A percentile compares a stretch with the other conserved stretches of the same genome.
phyloP scores from a whole-genome alignment of 2,329 filamentous ascomycete species.

The Cryphonectria nitschkei region DNA sequence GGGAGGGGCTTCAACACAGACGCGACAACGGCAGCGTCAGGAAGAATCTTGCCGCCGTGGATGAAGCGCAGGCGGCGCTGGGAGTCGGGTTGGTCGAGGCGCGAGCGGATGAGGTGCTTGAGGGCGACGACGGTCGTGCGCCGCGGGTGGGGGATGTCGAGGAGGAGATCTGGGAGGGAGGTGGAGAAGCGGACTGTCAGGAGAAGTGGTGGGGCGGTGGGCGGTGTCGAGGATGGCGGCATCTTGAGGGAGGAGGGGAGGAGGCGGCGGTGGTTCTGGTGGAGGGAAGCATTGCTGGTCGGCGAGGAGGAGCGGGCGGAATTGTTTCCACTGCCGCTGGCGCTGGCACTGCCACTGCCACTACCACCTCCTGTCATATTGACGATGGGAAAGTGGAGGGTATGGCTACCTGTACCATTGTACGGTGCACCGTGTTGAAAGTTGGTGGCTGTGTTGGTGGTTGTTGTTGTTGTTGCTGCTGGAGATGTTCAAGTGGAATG shows the following conservation, averaged over 20 bases:
- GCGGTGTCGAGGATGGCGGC: constrained; percentile 4
- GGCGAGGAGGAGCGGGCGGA: constrained; percentile 27
- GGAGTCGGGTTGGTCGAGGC: constrained; percentile 65
- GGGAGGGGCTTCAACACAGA: constrained; percentile 67
- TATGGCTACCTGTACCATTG: neutral
- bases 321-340: constrained; percentile 5
- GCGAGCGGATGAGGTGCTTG: constrained; percentile 78
- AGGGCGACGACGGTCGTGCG: constrained; percentile 76
- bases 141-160: constrained; percentile 71
- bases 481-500: neutral
- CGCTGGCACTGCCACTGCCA: constrained; percentile 4
- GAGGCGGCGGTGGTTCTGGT: neutral
- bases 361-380: constrained; percentile 21
- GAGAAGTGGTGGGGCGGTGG: constrained; percentile 56
- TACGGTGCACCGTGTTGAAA: neutral
- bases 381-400: constrained; percentile 8
- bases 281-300: constrained; percentile 14
- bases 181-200: constrained; percentile 91
- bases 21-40: constrained; percentile 71
- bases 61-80: constrained; percentile 83
- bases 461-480: neutral
- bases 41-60: constrained; percentile 83
- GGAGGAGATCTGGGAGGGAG: constrained; percentile 78
- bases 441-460: neutral
- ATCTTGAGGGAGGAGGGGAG: constrained; percentile 18